Base-by-base conservation (phyloP, 257 asterid genomes). In the Linaria vulgaris region DNA sequence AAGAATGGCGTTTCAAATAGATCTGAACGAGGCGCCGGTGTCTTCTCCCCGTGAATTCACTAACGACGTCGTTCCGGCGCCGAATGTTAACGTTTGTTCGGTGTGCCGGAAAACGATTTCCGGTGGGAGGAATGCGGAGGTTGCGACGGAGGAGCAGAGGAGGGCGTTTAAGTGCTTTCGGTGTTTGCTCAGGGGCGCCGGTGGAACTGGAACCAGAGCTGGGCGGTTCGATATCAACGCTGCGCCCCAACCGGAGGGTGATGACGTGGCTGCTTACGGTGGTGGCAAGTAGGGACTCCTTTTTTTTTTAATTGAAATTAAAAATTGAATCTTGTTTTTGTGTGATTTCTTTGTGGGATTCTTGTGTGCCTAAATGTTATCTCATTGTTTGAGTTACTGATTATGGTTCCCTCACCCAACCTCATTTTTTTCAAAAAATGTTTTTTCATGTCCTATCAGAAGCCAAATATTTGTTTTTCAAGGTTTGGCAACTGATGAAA, bases 1-100 rank as follows among this genome's bases (percentile, higher is more conserved):
- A n/a, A 79, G 61, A 63, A 77, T 81, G 77, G 83, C 87, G 25
- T 79, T 86, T 11, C 76, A 63, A 12, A 86, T 88, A 58, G 96
- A 88, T 74, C 87, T 88, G 13, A 88, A 88, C 74, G 90, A 86
- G 68, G 47, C 83, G 64, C 97, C 97, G 43, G 60, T 75, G 1
- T 27, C 88, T 34, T 89, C 97, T 8, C 94, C 95, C 0, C 82
- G 95, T 0, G 91, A 80, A 62, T 68, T 80, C 15, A 70, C 25
- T 15, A 80, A 72, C 31, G 80, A 70, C 48, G 73, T 78, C 52
- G 59, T 61, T 12, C 59, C 30, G 50, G 64, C n/a, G n/a, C n/a
- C 61, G 6, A 30, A 43, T 7, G 58, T 69, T 34, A 69, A 78
- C 22, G 66, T 76, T 1, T 83, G 91, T 41, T 66, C 78, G 16